phyloP scores from a whole-genome alignment of 345 rosid genomes.

The Capsella bursapastoris region DNA sequence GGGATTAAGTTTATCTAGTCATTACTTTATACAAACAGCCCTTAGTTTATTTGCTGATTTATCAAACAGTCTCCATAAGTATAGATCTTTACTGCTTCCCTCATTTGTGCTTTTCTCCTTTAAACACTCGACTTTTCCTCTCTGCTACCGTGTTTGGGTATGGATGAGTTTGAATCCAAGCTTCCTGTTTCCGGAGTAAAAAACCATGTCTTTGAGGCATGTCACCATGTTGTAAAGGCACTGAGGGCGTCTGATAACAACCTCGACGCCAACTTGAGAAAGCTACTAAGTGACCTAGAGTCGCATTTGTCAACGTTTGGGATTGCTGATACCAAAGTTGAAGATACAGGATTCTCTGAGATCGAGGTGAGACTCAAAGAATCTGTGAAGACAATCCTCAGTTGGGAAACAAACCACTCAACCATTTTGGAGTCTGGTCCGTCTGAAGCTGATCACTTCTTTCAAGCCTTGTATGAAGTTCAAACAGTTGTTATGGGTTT shows the following conservation, averaged over 20 bases:
- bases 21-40: neutral
- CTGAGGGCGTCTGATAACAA: constrained; percentile 62
- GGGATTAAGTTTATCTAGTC: constrained; percentile 9
- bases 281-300: constrained; percentile 57
- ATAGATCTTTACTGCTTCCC: constrained; percentile 4
- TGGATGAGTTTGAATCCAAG: constrained; percentile 40
- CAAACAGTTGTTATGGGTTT: constrained; percentile 46
- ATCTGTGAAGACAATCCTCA: constrained; percentile 52
- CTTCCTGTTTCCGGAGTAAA: constrained; percentile 23
- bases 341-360: constrained; percentile 44
- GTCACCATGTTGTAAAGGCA: constrained; percentile 71
- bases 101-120: constrained; percentile 3
- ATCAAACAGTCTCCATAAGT: constrained; percentile 24
- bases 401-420: constrained; percentile 57
- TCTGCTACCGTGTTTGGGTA: constrained; percentile 21
- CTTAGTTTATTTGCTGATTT: neutral
- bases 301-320: constrained; percentile 53
- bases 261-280: constrained; percentile 57
- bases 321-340: constrained; percentile 43
- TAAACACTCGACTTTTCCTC: constrained; percentile 13
- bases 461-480: constrained; percentile 61
- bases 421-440: constrained; percentile 63
- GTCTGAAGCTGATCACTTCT: constrained; percentile 50
- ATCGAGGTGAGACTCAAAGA: constrained; percentile 51
- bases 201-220: constrained; percentile 53